Evolutionary conservation across 257 asterid species (phyloP), one percentile per base, ranked within the genome.

Genomic region (Asclepias syriaca): DNA sequence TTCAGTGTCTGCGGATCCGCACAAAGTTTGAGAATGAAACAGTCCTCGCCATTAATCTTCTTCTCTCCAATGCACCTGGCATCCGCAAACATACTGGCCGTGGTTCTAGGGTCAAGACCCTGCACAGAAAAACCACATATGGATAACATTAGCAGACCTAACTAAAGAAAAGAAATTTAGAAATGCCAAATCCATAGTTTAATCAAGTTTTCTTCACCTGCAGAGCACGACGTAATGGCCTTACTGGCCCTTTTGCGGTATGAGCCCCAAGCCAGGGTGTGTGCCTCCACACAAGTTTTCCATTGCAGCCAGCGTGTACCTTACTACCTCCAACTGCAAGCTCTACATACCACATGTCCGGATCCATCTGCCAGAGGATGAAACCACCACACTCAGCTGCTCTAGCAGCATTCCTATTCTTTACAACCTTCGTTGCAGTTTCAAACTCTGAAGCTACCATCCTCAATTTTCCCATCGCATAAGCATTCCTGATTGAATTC

Each of bases 191-290:
- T 39, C 67, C 19, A 12, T 29, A 49, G 15, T 16, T 12, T 3
- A 22, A 46, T 71, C 43, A 50, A 19, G 5, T 21, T 22, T 65
- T 72, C 59, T 65, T 72, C 59, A 93, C 98, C 97, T 91, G 97
- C 74, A 89, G 97, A 12, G 97, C 94, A 3, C 98, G 96, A 32
- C 97, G 96, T 18, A 93, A 77, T 10, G 98, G 96, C 71, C 98
- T 65, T 66, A 89, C 94, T 0, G 97, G 97, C 1, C 98, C 97
- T 83, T 91, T 91, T 1, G 97, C 96, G 3, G 96, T 71, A 80
- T 93, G 98, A 0, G 96, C 96, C 8, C 98, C 97, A 43, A 93
- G 97, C 98, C 98, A 93, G 1, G 97, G 96, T 0, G 98, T 93
- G 79, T 93, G 98, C 75, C 97, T 79, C 98, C 98, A 93, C 0